A percentile compares a stretch with the other conserved stretches of the same genome.
Evolutionary conservation across 2,329 filamentous ascomycete genomes (phyloP).

Genomic region (Cladosporium sphaerospermum): DNA sequence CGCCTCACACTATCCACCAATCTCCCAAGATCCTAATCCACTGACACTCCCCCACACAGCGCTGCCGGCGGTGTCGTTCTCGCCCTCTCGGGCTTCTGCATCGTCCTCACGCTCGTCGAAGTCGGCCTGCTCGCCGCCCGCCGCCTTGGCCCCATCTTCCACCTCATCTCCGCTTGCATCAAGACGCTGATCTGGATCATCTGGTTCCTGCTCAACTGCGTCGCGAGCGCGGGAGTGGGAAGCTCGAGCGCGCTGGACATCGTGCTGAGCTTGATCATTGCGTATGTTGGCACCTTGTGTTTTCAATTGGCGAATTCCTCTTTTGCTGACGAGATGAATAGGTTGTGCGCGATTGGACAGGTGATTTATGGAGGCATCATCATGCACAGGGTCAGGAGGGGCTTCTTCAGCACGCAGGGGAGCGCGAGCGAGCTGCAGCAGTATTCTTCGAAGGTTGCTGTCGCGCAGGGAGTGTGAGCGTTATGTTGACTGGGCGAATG

Average conservation of each 20-base stretch:
- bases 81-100: constrained; percentile 18
- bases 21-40: neutral
- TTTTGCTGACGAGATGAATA: constrained; percentile 14
- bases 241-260: constrained; percentile 12
- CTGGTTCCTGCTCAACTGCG: constrained; percentile 19
- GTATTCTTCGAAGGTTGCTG: too few relatives aligned
- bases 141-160: constrained; percentile 19
- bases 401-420: constrained; percentile 16
- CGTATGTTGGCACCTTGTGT: constrained; percentile 22
- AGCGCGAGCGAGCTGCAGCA: too few relatives aligned
- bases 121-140: constrained; percentile 22
- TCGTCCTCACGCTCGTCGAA: constrained; percentile 24
- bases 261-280: constrained; percentile 26
- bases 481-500: too few relatives aligned
- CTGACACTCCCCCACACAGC: constrained; percentile 13
- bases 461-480: too few relatives aligned
- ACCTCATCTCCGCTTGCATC: constrained; percentile 22
- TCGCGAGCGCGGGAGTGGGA: constrained; percentile 8
- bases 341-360: constrained; percentile 32
- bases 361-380: constrained; percentile 36
- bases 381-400: constrained; percentile 32
- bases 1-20: neutral
- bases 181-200: constrained; percentile 21
- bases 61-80: constrained; percentile 17
- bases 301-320: neutral